Conservation (phyloP, 257 asterid species). For the Nicotiana noctiflora region DNA sequence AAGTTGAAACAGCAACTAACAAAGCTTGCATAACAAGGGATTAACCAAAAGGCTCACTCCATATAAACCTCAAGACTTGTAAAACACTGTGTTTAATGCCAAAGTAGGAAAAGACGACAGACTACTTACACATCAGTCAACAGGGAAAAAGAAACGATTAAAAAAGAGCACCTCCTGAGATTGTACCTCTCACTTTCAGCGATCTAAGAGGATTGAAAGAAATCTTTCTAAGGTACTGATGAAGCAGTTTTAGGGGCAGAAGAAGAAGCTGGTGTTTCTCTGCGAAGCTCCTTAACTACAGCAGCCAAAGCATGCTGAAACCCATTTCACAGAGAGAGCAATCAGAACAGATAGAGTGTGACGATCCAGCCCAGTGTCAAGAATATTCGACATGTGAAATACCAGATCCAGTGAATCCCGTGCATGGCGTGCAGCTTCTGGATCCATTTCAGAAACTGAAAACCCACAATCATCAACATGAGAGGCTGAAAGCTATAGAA, state of each 20-base stretch:
- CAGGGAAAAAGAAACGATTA: neutral
- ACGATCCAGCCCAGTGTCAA: slow-evolving; percentile 75
- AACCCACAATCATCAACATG: neutral
- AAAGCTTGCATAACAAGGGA: neutral
- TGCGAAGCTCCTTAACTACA: slow-evolving; percentile 66
- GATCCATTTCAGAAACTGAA: slow-evolving; percentile 40
- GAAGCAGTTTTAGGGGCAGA: neutral
- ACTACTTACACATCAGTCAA: neutral
- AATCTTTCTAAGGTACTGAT: slow-evolving; percentile 26
- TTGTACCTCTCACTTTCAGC: neutral
- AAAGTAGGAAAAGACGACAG: neutral
- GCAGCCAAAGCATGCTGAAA: slow-evolving; percentile 62
- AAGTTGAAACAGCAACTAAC: neutral
- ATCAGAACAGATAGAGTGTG: slow-evolving; percentile 70
- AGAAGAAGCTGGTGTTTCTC: slow-evolving; percentile 26
- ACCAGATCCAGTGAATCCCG: slow-evolving; percentile 64
- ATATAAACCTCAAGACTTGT: neutral
- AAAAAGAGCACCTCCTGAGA: neutral
- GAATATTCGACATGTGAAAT: slow-evolving; percentile 75
- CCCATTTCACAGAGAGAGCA: slow-evolving; percentile 71
- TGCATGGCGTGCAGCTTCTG: slow-evolving; percentile 65
- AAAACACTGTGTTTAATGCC: neutral
- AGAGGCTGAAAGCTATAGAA: neutral
- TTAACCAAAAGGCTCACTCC: neutral
- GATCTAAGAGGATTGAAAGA: neutral